phyloP scores from a whole-genome alignment of 345 rosid species.

The Bruguiera parviflora region DNA sequence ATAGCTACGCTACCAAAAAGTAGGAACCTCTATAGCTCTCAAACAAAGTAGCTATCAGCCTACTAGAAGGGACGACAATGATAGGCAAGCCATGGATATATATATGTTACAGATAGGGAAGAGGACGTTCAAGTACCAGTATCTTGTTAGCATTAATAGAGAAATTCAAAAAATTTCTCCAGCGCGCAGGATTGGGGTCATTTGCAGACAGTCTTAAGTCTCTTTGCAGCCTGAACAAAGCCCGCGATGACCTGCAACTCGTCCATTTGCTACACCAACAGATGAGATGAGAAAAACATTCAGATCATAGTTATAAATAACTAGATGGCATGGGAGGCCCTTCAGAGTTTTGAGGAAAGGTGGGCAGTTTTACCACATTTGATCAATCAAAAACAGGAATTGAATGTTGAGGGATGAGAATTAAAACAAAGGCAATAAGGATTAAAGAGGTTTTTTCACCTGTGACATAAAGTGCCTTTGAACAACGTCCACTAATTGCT shows the following conservation, averaged over 20 bases:
- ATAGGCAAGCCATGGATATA: slow-evolving; percentile 26
- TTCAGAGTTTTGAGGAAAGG: neutral
- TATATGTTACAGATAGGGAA: slow-evolving; percentile 38
- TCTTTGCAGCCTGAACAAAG: slow-evolving; percentile 87
- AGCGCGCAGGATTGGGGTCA: slow-evolving; percentile 6
- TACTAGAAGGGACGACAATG: slow-evolving; percentile 10
- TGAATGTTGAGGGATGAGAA: too few species aligned
- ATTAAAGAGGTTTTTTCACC: slow-evolving; percentile 35
- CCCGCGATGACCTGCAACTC: slow-evolving; percentile 96
- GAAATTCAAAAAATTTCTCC: neutral
- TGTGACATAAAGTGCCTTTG: slow-evolving; percentile 95
- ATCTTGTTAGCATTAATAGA: slow-evolving; percentile 14
- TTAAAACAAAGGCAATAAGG: neutral
- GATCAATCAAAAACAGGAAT: too few species aligned
- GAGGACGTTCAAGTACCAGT: slow-evolving; percentile 16
- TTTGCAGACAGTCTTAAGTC: slow-evolving; percentile 59
- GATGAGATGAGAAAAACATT: neutral
- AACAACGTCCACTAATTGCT: slow-evolving; percentile 72
- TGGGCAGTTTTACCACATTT: too few species aligned
- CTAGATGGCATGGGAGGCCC: neutral
- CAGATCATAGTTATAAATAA: neutral
- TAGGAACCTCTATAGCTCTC: slow-evolving; percentile 46
- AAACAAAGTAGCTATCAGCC: slow-evolving; percentile 25
- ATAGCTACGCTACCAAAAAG: slow-evolving; percentile 38
- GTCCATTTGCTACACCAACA: slow-evolving; percentile 69